Evolutionary conservation across 768 basidiomycete genomes (phyloP).

Genomic region (Pilatotrama ljubarskyi): DNA sequence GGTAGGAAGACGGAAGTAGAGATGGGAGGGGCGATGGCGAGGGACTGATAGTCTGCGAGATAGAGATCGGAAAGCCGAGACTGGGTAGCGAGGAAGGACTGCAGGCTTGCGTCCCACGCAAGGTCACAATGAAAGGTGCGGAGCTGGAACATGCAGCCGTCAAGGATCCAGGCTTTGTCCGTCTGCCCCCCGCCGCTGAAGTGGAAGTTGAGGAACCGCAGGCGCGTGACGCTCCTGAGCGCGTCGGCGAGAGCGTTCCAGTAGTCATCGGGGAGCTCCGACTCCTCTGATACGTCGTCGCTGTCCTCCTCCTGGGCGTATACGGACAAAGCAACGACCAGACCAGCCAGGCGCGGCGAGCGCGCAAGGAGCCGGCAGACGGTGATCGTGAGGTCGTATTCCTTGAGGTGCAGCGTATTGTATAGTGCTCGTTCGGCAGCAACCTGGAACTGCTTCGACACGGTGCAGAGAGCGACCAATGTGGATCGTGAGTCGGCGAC

Average conservation of each 20-base stretch:
- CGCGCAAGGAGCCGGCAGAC: slow-evolving; percentile 50
- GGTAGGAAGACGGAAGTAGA: slow-evolving; percentile 39
- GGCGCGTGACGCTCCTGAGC: slow-evolving; percentile 44
- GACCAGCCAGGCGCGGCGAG: slow-evolving; percentile 47
- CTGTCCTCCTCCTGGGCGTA: slow-evolving; percentile 36
- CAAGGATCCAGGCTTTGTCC: slow-evolving; percentile 40
- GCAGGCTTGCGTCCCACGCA: slow-evolving; percentile 59
- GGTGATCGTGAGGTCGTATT: slow-evolving; percentile 38
- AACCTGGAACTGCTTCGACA: slow-evolving; percentile 53
- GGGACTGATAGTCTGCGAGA: slow-evolving; percentile 37
- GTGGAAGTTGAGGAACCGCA: slow-evolving; percentile 56
- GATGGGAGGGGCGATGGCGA: slow-evolving; percentile 25
- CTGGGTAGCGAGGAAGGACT: slow-evolving; percentile 53
- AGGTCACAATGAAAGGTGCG: slow-evolving; percentile 65
- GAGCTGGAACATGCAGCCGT: slow-evolving; percentile 52
- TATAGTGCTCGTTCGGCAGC: slow-evolving; percentile 62
- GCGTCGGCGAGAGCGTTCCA: slow-evolving; percentile 54
- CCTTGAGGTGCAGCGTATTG: slow-evolving; percentile 52
- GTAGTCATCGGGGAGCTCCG: slow-evolving; percentile 38
- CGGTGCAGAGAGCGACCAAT: slow-evolving; percentile 56
- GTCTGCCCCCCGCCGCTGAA: slow-evolving; percentile 30
- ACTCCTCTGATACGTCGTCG: slow-evolving; percentile 26
- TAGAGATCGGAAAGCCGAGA: slow-evolving; percentile 48
- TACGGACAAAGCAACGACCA: slow-evolving; percentile 58
- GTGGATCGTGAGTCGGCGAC: slow-evolving; percentile 50